Percentiles rank a stretch among this genome's conserved stretches.
Conservation (phyloP, 495 filamentous ascomycete genomes). For the Penicillium ochrochloron region DNA sequence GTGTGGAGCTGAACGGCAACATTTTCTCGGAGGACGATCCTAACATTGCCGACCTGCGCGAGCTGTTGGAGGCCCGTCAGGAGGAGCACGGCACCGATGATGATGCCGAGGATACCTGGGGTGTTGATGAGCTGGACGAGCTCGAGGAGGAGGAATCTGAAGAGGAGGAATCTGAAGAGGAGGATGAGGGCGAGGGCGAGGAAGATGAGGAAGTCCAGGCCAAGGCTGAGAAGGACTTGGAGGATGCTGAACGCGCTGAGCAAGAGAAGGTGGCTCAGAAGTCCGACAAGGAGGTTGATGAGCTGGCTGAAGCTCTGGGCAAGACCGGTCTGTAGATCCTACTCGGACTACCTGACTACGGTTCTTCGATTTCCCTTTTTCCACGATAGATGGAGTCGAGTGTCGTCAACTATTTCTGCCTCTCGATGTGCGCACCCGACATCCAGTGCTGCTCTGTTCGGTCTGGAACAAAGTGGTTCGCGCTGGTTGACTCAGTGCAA, state of each 20-base stretch:
- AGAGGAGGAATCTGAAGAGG: conserved; percentile 72
- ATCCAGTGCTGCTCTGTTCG: too few species aligned
- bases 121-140: conserved; percentile 81
- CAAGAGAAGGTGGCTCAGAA: conserved; percentile 71
- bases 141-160: conserved; percentile 69
- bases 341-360: background rate
- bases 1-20: conserved; percentile 95
- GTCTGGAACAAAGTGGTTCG: background rate
- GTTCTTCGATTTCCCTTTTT: conserved; percentile 2
- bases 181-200: conserved; percentile 71
- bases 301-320: conserved; percentile 71
- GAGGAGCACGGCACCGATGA: conserved; percentile 58
- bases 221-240: conserved; percentile 58
- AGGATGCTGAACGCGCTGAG: conserved; percentile 75
- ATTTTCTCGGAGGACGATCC: conserved; percentile 87
- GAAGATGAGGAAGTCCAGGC: conserved; percentile 60
- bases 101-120: conserved; percentile 70
- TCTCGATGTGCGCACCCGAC: background rate
- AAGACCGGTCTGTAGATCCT: conserved; percentile 57
- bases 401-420: conserved; percentile 10
- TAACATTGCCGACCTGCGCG: conserved; percentile 55
- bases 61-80: conserved; percentile 58
- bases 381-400: conserved; percentile 3
- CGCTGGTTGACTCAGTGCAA: conserved; percentile 2
- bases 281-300: conserved; percentile 81